phyloP scores from a whole-genome alignment of 257 asterid genomes.

The Coffea canephora region DNA sequence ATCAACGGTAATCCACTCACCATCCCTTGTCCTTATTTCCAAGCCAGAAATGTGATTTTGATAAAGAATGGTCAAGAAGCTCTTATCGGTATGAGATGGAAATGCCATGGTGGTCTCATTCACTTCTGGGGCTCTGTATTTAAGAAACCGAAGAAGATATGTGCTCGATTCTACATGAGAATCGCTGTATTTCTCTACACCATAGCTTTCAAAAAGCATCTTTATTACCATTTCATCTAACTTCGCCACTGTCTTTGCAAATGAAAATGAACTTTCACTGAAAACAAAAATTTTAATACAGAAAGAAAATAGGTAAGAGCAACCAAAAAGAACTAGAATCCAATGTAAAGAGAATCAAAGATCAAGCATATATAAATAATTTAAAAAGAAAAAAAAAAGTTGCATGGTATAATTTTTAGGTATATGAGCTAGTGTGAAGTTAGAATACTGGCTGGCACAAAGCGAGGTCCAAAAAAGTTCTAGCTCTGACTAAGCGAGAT shows the following conservation, averaged over 20 bases:
- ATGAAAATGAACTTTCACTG: slow-evolving; percentile 42
- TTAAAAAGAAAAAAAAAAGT: neutral
- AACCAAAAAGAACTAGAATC: neutral
- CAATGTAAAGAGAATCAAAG: neutral
- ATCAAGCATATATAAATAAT: neutral
- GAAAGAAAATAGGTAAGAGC: neutral
- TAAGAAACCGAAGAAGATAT: slow-evolving; percentile 58
- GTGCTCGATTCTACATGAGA: slow-evolving; percentile 38
- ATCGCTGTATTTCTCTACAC: slow-evolving; percentile 51
- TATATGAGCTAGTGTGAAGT: neutral
- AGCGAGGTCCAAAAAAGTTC: neutral
- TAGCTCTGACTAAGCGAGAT: too few species aligned
- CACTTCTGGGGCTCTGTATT: slow-evolving; percentile 45
- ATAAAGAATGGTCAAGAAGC: slow-evolving; percentile 65
- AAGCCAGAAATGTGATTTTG: slow-evolving; percentile 63
- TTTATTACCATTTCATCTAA: slow-evolving; percentile 48
- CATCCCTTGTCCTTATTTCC: slow-evolving; percentile 58
- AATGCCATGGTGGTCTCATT: slow-evolving; percentile 52
- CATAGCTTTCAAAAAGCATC: slow-evolving; percentile 65
- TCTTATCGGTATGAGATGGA: slow-evolving; percentile 73
- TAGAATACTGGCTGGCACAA: neutral
- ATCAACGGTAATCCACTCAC: slow-evolving; percentile 53
- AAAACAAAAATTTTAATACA: neutral
- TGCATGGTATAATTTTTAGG: neutral
- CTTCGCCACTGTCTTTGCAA: slow-evolving; percentile 55